phyloP scores from a whole-genome alignment of 2,329 filamentous ascomycete species.

The Hypoxylon sp. region DNA sequence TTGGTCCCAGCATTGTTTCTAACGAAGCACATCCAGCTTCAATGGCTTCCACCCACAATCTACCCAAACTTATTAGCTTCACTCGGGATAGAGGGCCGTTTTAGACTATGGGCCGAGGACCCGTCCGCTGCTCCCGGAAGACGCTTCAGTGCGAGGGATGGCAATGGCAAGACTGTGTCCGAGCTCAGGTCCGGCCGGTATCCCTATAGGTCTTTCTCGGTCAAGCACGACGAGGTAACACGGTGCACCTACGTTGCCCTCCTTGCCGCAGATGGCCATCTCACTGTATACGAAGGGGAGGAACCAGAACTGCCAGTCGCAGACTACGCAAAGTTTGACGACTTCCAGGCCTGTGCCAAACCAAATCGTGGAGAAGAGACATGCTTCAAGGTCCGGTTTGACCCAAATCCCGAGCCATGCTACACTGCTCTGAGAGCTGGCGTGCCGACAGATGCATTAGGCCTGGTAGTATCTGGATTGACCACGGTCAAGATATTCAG shows the following conservation, averaged over 20 bases:
- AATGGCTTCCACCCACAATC: conserved; percentile 92
- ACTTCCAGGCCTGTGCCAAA: conserved; percentile 77
- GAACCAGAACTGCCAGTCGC: conserved; percentile 76
- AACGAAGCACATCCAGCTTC: conserved; percentile 68
- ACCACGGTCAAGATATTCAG: conserved; percentile 85
- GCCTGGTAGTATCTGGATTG: conserved; percentile 88
- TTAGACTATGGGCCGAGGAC: conserved; percentile 94
- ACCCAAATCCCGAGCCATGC: conserved; percentile 86
- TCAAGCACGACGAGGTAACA: conserved; percentile 83
- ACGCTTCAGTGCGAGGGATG: conserved; percentile 78
- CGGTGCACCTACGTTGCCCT: conserved; percentile 87
- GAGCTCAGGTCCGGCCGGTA: conserved; percentile 70
- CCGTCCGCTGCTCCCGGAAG: conserved; percentile 82
- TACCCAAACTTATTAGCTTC: conserved; percentile 88
- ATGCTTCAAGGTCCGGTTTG: conserved; percentile 86
- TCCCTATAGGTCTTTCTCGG: conserved; percentile 84
- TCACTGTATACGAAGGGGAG: conserved; percentile 86
- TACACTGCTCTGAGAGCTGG: conserved; percentile 82
- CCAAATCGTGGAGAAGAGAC: conserved; percentile 87
- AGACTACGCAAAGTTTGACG: conserved; percentile 80
- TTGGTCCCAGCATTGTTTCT: conserved; percentile 26
- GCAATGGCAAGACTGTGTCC: conserved; percentile 62
- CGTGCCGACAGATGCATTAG: conserved; percentile 82
- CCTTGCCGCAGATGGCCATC: conserved; percentile 82
- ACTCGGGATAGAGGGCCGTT: conserved; percentile 88